Evolutionary conservation across 23 red algal species (phyloP).

Genomic region (Gracilaria gracilis): DNA sequence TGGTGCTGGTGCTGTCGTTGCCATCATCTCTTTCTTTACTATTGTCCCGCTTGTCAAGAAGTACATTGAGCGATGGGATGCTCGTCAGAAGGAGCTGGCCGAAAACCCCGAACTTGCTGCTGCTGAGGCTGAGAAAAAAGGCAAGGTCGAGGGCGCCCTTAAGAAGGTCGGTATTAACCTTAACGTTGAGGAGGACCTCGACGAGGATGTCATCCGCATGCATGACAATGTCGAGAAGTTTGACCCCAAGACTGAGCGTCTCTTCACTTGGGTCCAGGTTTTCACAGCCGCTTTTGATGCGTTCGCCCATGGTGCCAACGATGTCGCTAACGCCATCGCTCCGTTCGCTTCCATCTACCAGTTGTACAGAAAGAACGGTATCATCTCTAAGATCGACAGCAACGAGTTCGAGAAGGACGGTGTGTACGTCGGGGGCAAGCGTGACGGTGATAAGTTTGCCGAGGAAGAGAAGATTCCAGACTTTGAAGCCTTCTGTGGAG

Average conservation of each 20-base stretch:
- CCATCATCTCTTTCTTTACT: constrained; percentile 56
- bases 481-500: constrained; percentile 65
- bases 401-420: constrained; percentile 71
- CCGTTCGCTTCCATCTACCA: constrained; percentile 90
- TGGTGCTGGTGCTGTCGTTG: constrained; percentile 51
- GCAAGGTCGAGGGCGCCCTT: constrained; percentile 51
- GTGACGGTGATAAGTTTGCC: neutral
- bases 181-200: constrained; percentile 56
- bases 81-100: constrained; percentile 38
- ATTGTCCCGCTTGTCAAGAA: constrained; percentile 67
- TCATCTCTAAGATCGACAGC: constrained; percentile 15
- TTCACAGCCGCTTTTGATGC: constrained; percentile 94
- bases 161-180: constrained; percentile 78
- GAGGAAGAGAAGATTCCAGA: constrained; percentile 66
- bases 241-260: constrained; percentile 84
- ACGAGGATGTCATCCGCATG: constrained; percentile 66
- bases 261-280: constrained; percentile 95
- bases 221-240: constrained; percentile 82
- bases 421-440: constrained; percentile 9
- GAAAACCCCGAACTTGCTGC: constrained; percentile 62
- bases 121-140: constrained; percentile 8
- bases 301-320: constrained; percentile 97
- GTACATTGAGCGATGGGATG: constrained; percentile 70
- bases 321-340: constrained; percentile 96
- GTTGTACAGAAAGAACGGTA: constrained; percentile 72